Evolutionary conservation across 305 asterid species (phyloP), one percentile per base, ranked within the genome.

Genomic region (Petunia hybrid): DNA sequence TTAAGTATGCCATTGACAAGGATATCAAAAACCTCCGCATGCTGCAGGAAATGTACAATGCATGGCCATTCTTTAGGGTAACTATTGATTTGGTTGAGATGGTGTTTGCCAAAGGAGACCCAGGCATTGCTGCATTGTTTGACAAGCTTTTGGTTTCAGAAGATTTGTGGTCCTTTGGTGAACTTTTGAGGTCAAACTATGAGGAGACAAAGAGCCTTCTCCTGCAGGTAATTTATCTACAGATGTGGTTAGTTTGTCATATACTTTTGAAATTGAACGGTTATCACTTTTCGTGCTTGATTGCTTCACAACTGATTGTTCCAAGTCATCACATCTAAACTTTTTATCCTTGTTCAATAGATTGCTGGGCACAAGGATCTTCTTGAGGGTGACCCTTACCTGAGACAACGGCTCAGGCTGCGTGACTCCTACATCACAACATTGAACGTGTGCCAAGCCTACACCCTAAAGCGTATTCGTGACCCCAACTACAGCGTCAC

Each of bases 61-160:
- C 61, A 63, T 82, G 84, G 84, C 84, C 84, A 3, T 82, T 82
- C 84, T 82, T 82, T 46, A 76, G 84, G 61, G 84, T 82, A 55
- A 75, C 84, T 16, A 64, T 82, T 36, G 84, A 82, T 60, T 66
- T 82, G 48, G 68, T 82, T 76, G 84, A 82, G 57, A 82, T 82
- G 84, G 84, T 82, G 84, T 82, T 82, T 16, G 84, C 81, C 8
- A 78, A 78, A 64, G 81, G 81, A 60, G 71, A 78, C 8, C 81
- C 81, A 13, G 71, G 81, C 77, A 82, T 82, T 41, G 84, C 84
- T 63, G 84, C 84, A 48, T 82, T 82, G 60, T 62, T 51, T 14
- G 84, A 82, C 76, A 82, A 82, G 70, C 84, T 82, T 35, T 16
- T 82, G 61, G 84, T 82, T 1, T 82, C 84, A 2, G 81, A 82